phyloP scores from a whole-genome alignment of 2,329 filamentous ascomycete species.

The Emergomyces orientalis region DNA sequence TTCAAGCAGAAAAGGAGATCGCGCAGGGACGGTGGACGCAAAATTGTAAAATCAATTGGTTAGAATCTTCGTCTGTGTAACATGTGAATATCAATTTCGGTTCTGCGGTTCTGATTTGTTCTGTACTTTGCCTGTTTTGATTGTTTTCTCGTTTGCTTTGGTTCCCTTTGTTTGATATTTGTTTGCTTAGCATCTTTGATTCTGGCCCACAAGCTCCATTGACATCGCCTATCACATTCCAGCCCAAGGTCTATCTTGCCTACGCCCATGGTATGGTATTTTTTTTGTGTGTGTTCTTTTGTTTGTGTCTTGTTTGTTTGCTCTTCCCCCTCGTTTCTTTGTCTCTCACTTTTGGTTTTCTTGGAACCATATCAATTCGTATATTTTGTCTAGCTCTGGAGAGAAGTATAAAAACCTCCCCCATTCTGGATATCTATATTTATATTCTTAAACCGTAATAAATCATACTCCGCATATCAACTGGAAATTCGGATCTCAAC shows the following conservation, averaged over 20 bases:
- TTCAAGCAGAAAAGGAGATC: not conserved
- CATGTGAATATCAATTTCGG: not conserved
- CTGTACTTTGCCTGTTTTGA: not conserved
- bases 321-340: not conserved
- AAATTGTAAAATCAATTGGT: not conserved
- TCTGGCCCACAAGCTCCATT: not conserved
- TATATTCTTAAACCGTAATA: not conserved
- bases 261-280: not conserved
- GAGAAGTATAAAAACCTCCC: not conserved
- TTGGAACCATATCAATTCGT: not conserved
- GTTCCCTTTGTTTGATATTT: not conserved
- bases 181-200: not conserved
- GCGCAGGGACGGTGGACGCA: not conserved
- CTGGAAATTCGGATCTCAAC: not conserved
- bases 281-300: not conserved
- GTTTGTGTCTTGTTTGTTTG: not conserved
- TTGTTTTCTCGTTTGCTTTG: not conserved
- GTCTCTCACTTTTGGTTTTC: not conserved
- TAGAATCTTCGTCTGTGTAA: not conserved
- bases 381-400: not conserved
- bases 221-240: not conserved
- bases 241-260: not conserved
- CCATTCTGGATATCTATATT: not conserved
- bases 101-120: not conserved
- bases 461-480: not conserved